Evolutionary conservation across 2,329 filamentous ascomycete genomes (phyloP).

Genomic region (Xylariaceae sp.): DNA sequence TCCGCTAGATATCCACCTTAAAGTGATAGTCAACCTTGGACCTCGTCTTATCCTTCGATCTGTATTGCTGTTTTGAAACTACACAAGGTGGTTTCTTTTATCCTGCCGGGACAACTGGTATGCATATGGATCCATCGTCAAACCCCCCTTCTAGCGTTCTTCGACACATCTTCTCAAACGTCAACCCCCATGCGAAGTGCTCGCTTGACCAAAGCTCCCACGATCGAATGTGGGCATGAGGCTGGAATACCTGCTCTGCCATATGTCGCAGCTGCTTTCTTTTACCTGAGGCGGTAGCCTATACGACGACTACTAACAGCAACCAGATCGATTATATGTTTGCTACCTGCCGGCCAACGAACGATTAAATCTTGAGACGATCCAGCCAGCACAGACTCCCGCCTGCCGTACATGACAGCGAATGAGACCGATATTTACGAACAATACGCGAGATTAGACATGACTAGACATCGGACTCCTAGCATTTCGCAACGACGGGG

Average conservation of each 20-base stretch:
- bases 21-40: slow-evolving; percentile 14
- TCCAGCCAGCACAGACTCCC: background rate
- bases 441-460: slow-evolving; percentile 19
- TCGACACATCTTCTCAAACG: background rate
- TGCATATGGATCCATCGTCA: slow-evolving; percentile 5
- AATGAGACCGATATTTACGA: slow-evolving; percentile 10
- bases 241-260: too few relatives aligned
- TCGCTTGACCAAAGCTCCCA: too few relatives aligned
- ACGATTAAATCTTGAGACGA: too few relatives aligned
- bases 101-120: slow-evolving; percentile 10
- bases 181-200: too few relatives aligned
- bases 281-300: too few relatives aligned
- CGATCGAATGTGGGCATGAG: too few relatives aligned
- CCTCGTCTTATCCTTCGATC: slow-evolving; percentile 14
- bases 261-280: too few relatives aligned
- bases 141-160: slow-evolving; percentile 3
- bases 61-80: slow-evolving; percentile 10
- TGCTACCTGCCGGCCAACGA: too few relatives aligned
- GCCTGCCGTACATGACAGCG: too few relatives aligned
- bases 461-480: slow-evolving; percentile 45
- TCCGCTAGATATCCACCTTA: slow-evolving; percentile 19
- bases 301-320: too few relatives aligned
- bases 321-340: too few relatives aligned
- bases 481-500: slow-evolving; percentile 59
- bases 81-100: slow-evolving; percentile 22